A percentile compares a stretch with the other conserved stretches of the same genome.
phyloP scores from a whole-genome alignment of 805 yeast species.

The Metschnikowia gelsemii region DNA sequence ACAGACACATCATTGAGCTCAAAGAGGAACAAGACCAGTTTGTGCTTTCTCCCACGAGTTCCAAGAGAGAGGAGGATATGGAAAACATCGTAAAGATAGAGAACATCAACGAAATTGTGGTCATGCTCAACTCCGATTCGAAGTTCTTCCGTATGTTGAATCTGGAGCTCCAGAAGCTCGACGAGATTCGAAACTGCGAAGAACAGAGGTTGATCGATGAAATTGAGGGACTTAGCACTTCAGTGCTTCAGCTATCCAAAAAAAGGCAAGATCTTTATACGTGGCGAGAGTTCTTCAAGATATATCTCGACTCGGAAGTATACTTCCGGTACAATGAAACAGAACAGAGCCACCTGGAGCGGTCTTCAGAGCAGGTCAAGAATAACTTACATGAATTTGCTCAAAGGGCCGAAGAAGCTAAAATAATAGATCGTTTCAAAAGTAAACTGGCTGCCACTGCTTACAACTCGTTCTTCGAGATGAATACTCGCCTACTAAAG shows the following conservation, averaged over 20 bases:
- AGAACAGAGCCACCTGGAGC: constrained; percentile 40
- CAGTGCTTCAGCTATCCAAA: constrained; percentile 24
- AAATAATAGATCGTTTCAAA: constrained; percentile 42
- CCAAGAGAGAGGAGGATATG: constrained; percentile 11
- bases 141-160: constrained; percentile 59
- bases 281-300: constrained; percentile 69
- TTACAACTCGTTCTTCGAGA: constrained; percentile 48
- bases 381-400: constrained; percentile 43
- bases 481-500: constrained; percentile 56
- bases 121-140: constrained; percentile 54
- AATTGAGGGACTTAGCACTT: constrained; percentile 43
- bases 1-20: constrained; percentile 28
- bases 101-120: constrained; percentile 35
- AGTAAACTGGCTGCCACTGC: constrained; percentile 45
- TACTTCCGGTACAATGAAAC: constrained; percentile 55
- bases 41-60: constrained; percentile 30
- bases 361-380: constrained; percentile 47
- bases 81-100: constrained; percentile 17
- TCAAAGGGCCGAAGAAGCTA: constrained; percentile 37
- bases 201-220: constrained; percentile 43
- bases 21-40: constrained; percentile 29
- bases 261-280: constrained; percentile 56
- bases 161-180: constrained; percentile 51
- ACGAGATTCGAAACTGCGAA: constrained; percentile 41
- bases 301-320: constrained; percentile 65